Percentiles rank a stretch among this genome's conserved stretches.
phyloP scores from a whole-genome alignment of 305 asterid species.

The Fraxinus paxiana region DNA sequence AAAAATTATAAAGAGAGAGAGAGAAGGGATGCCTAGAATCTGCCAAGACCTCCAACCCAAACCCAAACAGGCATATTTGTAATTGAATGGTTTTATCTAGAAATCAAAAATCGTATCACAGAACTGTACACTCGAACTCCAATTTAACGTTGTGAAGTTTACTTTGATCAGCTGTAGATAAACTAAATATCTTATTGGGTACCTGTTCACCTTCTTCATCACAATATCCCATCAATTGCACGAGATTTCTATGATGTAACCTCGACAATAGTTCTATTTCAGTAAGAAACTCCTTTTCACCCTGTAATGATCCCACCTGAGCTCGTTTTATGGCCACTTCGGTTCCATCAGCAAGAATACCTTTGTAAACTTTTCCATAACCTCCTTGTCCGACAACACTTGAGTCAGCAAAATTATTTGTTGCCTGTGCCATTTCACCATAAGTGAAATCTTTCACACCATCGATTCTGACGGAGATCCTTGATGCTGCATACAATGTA shows the following conservation, averaged over 20 bases:
- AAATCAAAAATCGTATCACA: neutral
- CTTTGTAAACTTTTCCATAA: conserved; percentile 83
- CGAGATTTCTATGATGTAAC: conserved; percentile 87
- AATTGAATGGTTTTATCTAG: neutral
- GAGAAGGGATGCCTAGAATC: neutral
- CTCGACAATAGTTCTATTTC: conserved; percentile 87
- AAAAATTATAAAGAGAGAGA: neutral
- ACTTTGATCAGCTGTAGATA: neutral
- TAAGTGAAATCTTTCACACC: conserved; percentile 77
- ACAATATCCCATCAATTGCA: conserved; percentile 77
- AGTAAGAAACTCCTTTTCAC: conserved; percentile 90
- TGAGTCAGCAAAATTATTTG: conserved; percentile 49
- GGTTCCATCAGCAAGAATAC: conserved; percentile 71
- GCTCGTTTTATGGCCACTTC: conserved; percentile 95
- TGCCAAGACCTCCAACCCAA: neutral
- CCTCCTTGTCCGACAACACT: conserved; percentile 92
- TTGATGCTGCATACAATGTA: conserved; percentile 54
- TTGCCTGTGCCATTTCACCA: conserved; percentile 68
- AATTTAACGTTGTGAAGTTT: neutral
- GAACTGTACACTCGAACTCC: neutral
- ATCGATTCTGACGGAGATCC: conserved; percentile 68
- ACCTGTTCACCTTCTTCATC: conserved; percentile 98
- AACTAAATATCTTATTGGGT: conserved; percentile 14
- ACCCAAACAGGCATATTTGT: neutral
- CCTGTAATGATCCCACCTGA: conserved; percentile 86